These are phyloP conservation scores for Fusarium miscanthi DNA, from an alignment of 2,329 filamentous ascomycete species.

Conservation along the genomic window DNA sequence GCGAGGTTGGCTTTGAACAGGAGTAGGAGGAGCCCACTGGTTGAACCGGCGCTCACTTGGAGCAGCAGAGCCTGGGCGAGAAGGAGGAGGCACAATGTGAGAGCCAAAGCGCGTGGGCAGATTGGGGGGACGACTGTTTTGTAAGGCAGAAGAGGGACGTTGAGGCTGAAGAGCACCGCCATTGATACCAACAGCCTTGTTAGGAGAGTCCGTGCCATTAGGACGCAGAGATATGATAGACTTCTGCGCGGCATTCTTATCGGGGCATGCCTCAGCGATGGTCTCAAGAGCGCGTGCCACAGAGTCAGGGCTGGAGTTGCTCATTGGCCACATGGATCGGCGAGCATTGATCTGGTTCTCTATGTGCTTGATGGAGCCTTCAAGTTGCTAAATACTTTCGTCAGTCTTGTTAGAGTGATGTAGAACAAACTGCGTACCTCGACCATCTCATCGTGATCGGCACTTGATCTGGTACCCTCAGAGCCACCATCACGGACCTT, in stretches of 20 bases:
- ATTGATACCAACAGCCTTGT: constrained; percentile 29
- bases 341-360: constrained; percentile 53
- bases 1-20: constrained; percentile 33
- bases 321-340: constrained; percentile 52
- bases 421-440: constrained; percentile 40
- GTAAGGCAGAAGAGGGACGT: constrained; percentile 45
- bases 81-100: constrained; percentile 45
- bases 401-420: neutral
- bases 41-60: constrained; percentile 42
- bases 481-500: constrained; percentile 31
- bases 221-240: constrained; percentile 45
- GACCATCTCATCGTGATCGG: constrained; percentile 44
- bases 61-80: constrained; percentile 44
- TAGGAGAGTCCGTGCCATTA: constrained; percentile 19
- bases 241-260: constrained; percentile 44
- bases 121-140: constrained; percentile 32
- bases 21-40: constrained; percentile 39
- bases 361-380: constrained; percentile 49
- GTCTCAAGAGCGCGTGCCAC: constrained; percentile 50
- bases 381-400: constrained; percentile 44
- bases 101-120: constrained; percentile 49
- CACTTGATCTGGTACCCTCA: constrained; percentile 32
- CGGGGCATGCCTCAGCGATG: constrained; percentile 45
- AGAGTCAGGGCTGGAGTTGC: constrained; percentile 47
- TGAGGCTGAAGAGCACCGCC: constrained; percentile 28